Percentiles rank a stretch among this genome's conserved stretches.
phyloP scores from a whole-genome alignment of 2,329 filamentous ascomycete species.

The Fusarium udum region DNA sequence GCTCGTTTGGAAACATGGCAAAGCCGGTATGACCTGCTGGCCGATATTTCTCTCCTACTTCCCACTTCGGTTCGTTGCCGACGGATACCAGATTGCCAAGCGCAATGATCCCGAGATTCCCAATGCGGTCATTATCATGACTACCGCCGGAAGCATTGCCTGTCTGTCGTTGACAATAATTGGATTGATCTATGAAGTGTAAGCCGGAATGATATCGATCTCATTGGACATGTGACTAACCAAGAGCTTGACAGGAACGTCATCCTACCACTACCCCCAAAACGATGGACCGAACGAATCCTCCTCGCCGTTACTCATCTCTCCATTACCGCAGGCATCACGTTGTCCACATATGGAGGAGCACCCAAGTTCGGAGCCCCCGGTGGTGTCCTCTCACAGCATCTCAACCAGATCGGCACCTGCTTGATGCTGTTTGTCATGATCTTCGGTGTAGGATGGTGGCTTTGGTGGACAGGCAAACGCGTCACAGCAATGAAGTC shows the following conservation, averaged over 20 bases:
- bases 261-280: neutral
- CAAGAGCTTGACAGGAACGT: neutral
- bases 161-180: neutral
- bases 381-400: neutral
- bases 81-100: neutral
- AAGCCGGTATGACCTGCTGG: neutral
- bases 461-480: neutral
- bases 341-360: neutral
- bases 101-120: neutral
- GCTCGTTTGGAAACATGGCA: neutral
- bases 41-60: neutral
- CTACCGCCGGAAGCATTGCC: neutral
- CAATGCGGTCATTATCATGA: neutral
- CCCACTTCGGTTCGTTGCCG: neutral
- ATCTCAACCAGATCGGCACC: neutral
- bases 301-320: neutral
- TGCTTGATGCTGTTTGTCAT: neutral
- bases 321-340: neutral
- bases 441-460: neutral
- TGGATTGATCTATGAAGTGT: neutral
- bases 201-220: fast-evolving
- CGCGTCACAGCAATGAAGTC: neutral
- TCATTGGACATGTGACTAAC: neutral
- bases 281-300: neutral
- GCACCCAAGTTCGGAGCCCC: neutral